Conservation (phyloP, 2,329 filamentous ascomycete genomes). For the Exophiala spinifera region DNA sequence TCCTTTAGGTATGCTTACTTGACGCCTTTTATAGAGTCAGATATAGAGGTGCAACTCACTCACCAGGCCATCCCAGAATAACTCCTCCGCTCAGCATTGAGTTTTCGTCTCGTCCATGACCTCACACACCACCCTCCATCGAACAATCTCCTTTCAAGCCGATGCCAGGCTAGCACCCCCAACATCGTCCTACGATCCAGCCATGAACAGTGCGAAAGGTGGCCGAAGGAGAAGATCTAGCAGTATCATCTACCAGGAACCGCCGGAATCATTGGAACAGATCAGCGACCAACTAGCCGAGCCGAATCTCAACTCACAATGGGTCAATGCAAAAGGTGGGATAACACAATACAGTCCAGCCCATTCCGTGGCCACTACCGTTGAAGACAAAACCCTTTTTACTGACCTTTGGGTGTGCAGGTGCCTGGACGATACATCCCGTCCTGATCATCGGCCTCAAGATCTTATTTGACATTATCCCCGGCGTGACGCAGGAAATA, state of each 20-base stretch:
- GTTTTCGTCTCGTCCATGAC: slow-evolving; percentile 24
- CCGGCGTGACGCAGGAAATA: slow-evolving; percentile 93
- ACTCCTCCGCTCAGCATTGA: background rate
- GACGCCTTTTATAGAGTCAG: background rate
- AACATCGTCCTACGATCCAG: slow-evolving; percentile 50
- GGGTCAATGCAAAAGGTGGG: slow-evolving; percentile 98
- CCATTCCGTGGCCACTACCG: background rate
- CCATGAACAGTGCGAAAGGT: slow-evolving; percentile 61
- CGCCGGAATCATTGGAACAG: slow-evolving; percentile 93
- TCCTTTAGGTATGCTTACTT: background rate
- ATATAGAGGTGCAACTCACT: background rate
- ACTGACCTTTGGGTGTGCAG: slow-evolving; percentile 46
- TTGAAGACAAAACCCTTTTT: slow-evolving; percentile 1
- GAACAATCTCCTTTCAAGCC: slow-evolving; percentile 88
- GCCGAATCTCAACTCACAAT: slow-evolving; percentile 95
- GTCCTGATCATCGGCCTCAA: slow-evolving; percentile 89
- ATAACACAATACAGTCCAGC: background rate
- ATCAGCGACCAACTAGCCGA: slow-evolving; percentile 93
- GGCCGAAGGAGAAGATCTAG: slow-evolving; percentile 89
- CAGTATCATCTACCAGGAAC: slow-evolving; percentile 97
- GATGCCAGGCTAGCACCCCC: slow-evolving; percentile 65
- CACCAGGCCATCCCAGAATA: background rate
- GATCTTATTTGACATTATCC: slow-evolving; percentile 95
- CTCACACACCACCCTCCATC: slow-evolving; percentile 71
- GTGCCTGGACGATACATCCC: slow-evolving; percentile 96